Percentiles rank a stretch among this genome's conserved stretches.
These are phyloP conservation scores for Coemansia sp. DNA, from an alignment of 192 early-diverging fungal species.

Conservation along the genomic window DNA sequence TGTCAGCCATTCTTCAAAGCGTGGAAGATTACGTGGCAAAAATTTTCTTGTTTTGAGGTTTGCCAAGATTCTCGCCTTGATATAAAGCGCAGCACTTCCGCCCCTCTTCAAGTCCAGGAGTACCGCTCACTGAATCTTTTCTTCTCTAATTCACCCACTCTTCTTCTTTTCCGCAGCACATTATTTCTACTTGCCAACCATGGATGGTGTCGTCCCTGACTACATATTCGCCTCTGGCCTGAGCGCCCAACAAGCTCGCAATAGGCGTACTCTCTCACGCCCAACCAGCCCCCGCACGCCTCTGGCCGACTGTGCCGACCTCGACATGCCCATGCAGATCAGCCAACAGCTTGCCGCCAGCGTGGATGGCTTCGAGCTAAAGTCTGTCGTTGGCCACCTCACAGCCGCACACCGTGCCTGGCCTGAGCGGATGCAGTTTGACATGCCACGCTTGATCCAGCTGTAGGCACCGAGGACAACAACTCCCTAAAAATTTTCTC, in stretches of 20 bases:
- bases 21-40: slow-evolving; percentile 3
- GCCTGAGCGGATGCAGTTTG: slow-evolving; percentile 52
- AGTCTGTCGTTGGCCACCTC: slow-evolving; percentile 43
- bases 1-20: background rate
- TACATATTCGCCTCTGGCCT: slow-evolving; percentile 54
- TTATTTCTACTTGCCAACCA: slow-evolving; percentile 1
- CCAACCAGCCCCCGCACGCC: slow-evolving; percentile 28
- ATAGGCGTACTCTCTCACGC: slow-evolving; percentile 29
- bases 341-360: slow-evolving; percentile 13
- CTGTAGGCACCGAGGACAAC: slow-evolving; percentile 16
- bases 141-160: background rate
- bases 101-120: background rate
- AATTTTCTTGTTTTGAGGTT: background rate
- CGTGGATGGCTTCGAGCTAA: slow-evolving; percentile 36
- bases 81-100: slow-evolving; percentile 8
- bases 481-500: background rate
- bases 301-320: slow-evolving; percentile 10
- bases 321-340: slow-evolving; percentile 17
- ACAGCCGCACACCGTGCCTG: slow-evolving; percentile 42
- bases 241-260: slow-evolving; percentile 53
- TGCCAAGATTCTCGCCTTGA: slow-evolving; percentile 2
- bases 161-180: background rate
- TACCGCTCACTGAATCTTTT: background rate
- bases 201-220: slow-evolving; percentile 48
- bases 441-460: slow-evolving; percentile 51